phyloP scores from a whole-genome alignment of 495 filamentous ascomycete species.

The Podospora pseudoanserina region DNA sequence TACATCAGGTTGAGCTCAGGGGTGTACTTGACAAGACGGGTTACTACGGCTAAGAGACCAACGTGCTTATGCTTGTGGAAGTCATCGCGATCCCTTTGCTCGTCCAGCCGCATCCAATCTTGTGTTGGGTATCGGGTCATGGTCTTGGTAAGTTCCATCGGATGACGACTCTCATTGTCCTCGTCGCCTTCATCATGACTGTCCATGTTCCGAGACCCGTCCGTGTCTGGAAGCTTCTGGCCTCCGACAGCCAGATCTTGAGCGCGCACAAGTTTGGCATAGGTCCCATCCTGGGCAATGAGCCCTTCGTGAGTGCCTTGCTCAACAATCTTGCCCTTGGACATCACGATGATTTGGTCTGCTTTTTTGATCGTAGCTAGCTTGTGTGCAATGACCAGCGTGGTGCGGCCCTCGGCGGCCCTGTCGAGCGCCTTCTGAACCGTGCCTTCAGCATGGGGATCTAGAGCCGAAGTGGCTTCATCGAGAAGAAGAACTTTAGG shows the following conservation, averaged over 20 bases:
- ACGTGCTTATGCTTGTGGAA: constrained; percentile 22
- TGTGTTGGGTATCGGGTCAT: constrained; percentile 28
- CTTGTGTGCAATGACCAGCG: constrained; percentile 71
- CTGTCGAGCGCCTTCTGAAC: constrained; percentile 64
- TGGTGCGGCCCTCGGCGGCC: constrained; percentile 64
- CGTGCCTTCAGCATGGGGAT: constrained; percentile 60
- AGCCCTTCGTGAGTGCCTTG: constrained; percentile 63
- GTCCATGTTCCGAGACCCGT: constrained; percentile 35
- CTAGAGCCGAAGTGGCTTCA: constrained; percentile 74
- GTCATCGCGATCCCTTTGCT: constrained; percentile 20
- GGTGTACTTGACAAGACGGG: constrained; percentile 15
- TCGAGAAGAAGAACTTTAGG: constrained; percentile 77
- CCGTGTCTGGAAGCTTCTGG: constrained; percentile 7
- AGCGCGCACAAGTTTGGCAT: constrained; percentile 42
- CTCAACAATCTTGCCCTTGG: constrained; percentile 56
- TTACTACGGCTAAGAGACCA: constrained; percentile 15
- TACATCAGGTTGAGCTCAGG: constrained; percentile 20
- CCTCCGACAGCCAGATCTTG: constrained; percentile 50
- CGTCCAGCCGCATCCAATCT: constrained; percentile 18
- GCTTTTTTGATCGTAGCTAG: constrained; percentile 64
- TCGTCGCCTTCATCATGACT: not conserved
- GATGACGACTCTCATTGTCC: constrained; percentile 19
- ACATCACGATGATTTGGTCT: constrained; percentile 66
- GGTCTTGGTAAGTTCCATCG: constrained; percentile 31
- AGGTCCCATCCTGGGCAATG: constrained; percentile 47